Evolutionary conservation across 225 moss, liverwort and hornwort genomes (phyloP).

Genomic region (Anthoceros angustus): DNA sequence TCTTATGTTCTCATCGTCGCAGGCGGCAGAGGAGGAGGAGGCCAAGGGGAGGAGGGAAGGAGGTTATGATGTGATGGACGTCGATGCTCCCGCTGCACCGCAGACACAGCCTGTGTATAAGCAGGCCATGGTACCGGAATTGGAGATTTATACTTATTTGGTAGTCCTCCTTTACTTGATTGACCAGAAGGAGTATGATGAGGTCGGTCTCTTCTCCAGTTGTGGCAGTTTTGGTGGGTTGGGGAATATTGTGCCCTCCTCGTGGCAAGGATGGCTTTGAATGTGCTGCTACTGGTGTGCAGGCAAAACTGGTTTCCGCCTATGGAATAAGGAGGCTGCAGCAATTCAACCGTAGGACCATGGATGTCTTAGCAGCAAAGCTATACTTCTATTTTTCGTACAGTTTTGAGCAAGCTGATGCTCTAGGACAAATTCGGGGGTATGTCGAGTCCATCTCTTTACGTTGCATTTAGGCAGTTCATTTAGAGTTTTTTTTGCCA

Average conservation of each 20-base stretch:
- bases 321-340: slow-evolving; percentile 72
- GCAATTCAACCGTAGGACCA: slow-evolving; percentile 70
- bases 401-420: slow-evolving; percentile 71
- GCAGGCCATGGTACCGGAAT: slow-evolving; percentile 68
- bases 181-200: slow-evolving; percentile 74
- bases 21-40: slow-evolving; percentile 17
- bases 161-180: slow-evolving; percentile 77
- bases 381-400: slow-evolving; percentile 85
- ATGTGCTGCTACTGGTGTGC: slow-evolving; percentile 4
- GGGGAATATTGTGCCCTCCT: too few relatives aligned
- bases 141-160: slow-evolving; percentile 72
- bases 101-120: slow-evolving; percentile 44
- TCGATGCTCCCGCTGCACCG: slow-evolving; percentile 33
- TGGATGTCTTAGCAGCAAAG: slow-evolving; percentile 79
- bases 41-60: slow-evolving; percentile 24
- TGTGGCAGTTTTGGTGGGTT: not conserved
- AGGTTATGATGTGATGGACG: slow-evolving; percentile 45
- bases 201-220: slow-evolving; percentile 26
- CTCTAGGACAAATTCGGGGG: slow-evolving; percentile 79
- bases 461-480: not conserved
- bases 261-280: not conserved
- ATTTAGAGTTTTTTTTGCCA: not conserved
- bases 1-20: not conserved
- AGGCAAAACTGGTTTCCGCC: slow-evolving; percentile 67
- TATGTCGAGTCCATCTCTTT: slow-evolving; percentile 12